Conservation (phyloP, 345 rosid species). For the Eucalyptus camaldulensis region DNA sequence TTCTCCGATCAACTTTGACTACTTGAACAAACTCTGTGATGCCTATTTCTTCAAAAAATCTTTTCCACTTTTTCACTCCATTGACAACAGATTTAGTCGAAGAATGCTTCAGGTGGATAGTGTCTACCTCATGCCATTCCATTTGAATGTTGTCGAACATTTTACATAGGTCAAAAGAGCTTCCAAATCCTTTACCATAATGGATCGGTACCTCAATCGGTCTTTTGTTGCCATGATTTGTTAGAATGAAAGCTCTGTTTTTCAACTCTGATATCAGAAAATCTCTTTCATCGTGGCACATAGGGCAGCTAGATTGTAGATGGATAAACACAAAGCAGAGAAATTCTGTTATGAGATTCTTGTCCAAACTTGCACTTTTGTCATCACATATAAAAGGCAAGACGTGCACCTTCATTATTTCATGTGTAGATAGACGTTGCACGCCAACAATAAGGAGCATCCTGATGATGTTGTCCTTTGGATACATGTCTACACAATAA, state of each 20-base stretch:
- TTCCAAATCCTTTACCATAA: constrained; percentile 57
- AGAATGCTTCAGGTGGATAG: constrained; percentile 59
- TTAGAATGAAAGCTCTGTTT: constrained; percentile 50
- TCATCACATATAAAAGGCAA: constrained; percentile 49
- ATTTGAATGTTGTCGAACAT: constrained; percentile 34
- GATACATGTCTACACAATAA: constrained; percentile 3
- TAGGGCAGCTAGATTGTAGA: constrained; percentile 56
- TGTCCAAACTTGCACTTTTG: constrained; percentile 1
- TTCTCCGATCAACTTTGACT: constrained; percentile 44
- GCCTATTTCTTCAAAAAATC: constrained; percentile 68
- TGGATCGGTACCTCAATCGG: constrained; percentile 47
- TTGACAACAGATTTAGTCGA: constrained; percentile 22
- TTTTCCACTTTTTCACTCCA: constrained; percentile 58
- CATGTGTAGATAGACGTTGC: constrained; percentile 80
- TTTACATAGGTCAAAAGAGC: constrained; percentile 33
- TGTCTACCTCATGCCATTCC: constrained; percentile 72
- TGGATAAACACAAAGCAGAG: constrained; percentile 81
- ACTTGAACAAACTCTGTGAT: constrained; percentile 79
- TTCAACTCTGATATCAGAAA: constrained; percentile 45
- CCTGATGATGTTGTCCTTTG: constrained; percentile 28
- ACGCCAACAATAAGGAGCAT: constrained; percentile 67
- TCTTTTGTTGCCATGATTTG: constrained; percentile 62
- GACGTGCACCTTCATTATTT: constrained; percentile 62
- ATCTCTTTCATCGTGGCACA: constrained; percentile 55
- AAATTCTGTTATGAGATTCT: constrained; percentile 48